Evolutionary conservation across 768 basidiomycete species (phyloP).

Genomic region (Russula ochroleuca): DNA sequence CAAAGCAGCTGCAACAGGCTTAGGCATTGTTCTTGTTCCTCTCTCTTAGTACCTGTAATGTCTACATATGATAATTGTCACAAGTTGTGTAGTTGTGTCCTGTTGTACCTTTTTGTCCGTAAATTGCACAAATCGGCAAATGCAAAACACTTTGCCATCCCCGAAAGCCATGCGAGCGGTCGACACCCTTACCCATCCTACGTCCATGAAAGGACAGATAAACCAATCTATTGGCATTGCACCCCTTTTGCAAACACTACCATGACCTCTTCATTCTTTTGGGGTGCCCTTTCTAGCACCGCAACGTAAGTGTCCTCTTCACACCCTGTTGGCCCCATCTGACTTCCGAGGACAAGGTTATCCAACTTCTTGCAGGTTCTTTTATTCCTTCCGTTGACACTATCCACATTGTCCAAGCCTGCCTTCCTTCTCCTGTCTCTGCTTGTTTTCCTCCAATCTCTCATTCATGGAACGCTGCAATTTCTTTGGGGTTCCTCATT

Average conservation of each 20-base stretch:
- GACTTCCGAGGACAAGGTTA: slow-evolving; percentile 42
- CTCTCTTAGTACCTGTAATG: not conserved
- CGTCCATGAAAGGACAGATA: slow-evolving; percentile 1
- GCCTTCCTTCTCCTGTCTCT: slow-evolving; percentile 81
- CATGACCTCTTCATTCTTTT: slow-evolving; percentile 60
- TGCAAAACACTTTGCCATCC: not conserved
- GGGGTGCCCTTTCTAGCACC: slow-evolving; percentile 60
- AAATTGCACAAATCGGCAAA: not conserved
- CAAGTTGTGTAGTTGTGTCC: not conserved
- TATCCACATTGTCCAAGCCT: slow-evolving; percentile 73
- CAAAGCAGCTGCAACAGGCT: slow-evolving; percentile 27
- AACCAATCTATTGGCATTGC: not conserved
- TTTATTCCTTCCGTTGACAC: slow-evolving; percentile 77
- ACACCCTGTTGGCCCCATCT: slow-evolving; percentile 14
- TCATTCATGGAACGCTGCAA: slow-evolving; percentile 77
- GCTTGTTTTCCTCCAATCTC: slow-evolving; percentile 66
- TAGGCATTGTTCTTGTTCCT: not conserved
- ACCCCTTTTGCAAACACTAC: slow-evolving; percentile 1
- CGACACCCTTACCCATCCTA: not conserved
- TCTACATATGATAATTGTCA: not conserved
- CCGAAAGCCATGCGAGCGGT: not conserved
- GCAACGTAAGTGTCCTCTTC: slow-evolving; percentile 37
- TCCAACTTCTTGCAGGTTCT: slow-evolving; percentile 78
- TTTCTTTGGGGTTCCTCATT: slow-evolving; percentile 67
- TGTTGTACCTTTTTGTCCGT: not conserved